phyloP scores from a whole-genome alignment of 2,329 filamentous ascomycete genomes.

The Fusarium nematophilum region DNA sequence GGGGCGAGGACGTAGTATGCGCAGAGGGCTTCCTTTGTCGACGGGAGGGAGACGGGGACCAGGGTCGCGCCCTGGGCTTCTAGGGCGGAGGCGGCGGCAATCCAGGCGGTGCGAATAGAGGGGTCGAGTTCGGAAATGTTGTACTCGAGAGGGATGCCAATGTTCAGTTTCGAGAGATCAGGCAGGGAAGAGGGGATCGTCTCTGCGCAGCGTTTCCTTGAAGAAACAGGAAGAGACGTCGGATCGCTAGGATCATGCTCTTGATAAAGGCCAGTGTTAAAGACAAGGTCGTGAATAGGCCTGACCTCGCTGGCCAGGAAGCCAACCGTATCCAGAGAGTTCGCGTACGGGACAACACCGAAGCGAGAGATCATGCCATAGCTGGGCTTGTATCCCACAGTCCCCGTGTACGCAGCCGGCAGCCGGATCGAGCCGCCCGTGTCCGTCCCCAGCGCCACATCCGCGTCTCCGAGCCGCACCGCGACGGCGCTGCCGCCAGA shows the following conservation, averaged over 20 bases:
- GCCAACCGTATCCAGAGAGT: slow-evolving; percentile 91
- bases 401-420: slow-evolving; percentile 86
- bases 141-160: slow-evolving; percentile 79
- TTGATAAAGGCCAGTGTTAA: slow-evolving; percentile 60
- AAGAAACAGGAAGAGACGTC: slow-evolving; percentile 71
- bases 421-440: slow-evolving; percentile 90
- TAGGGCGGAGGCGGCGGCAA: slow-evolving; percentile 68
- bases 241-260: slow-evolving; percentile 78
- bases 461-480: slow-evolving; percentile 70
- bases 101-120: slow-evolving; percentile 77
- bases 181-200: slow-evolving; percentile 40
- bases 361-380: slow-evolving; percentile 88
- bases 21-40: slow-evolving; percentile 85
- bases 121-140: slow-evolving; percentile 85
- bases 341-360: slow-evolving; percentile 91
- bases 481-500: slow-evolving; percentile 94
- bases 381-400: slow-evolving; percentile 89
- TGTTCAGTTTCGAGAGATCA: slow-evolving; percentile 52
- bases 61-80: slow-evolving; percentile 75
- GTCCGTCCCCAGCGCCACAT: slow-evolving; percentile 86
- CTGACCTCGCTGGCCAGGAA: slow-evolving; percentile 70
- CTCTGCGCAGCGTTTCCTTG: slow-evolving; percentile 62
- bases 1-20: slow-evolving; percentile 97
- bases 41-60: slow-evolving; percentile 81
- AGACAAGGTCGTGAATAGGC: slow-evolving; percentile 62